Base-by-base conservation (phyloP, 192 early-diverging fungal species). In the Rhizoclosmatium sp. region DNA sequence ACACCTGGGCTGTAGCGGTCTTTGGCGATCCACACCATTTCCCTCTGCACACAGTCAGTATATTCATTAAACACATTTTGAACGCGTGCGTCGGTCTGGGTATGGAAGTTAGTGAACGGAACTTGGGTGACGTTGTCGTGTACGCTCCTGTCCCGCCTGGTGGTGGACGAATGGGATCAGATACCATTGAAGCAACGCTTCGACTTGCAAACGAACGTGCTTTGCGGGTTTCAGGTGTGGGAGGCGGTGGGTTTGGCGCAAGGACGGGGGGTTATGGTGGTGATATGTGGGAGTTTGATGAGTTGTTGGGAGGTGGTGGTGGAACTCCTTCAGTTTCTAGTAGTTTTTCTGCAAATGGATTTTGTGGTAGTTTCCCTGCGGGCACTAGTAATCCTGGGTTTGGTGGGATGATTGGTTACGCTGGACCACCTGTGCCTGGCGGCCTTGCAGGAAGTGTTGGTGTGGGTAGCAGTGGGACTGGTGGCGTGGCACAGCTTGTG, bases 1-100 rank as follows among this genome's bases (percentile, higher is more conserved):
- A 80, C 21, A 87, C 88, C 48, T 93, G 92, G 92, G 86, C 86
- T 10, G 91, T 94, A 1, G 84, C 93, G 12, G 86, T 90, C 19
- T 90, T 94, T 69, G 87, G 83, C n/a, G 79, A 84, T 61, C 83
- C 81, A 40, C 51, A 69, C 10, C 66, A 81, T 1, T 64, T 91
- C 0, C 79, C 83, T 2, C 16, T 82, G 14, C 59, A 60, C 31
- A 78, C 68, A n/a, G 84, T 91, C 0, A 76, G 89, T 66, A 40
- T 70, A 10, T 94, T 94, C 83, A 77, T 96, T 54, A 83, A 86
- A 16, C 81, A 84, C 31, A 79, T 96, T 62, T 79, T 90, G 40
- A 79, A 83, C 14, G 88, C 85, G 4, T 92, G 91, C 78, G 69
- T 79, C 60, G 82, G 82, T n/a, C 92, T 90, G 12, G 94, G 94